Evolutionary conservation across 257 asterid genomes (phyloP).

Genomic region (Solanum appendiculatum): DNA sequence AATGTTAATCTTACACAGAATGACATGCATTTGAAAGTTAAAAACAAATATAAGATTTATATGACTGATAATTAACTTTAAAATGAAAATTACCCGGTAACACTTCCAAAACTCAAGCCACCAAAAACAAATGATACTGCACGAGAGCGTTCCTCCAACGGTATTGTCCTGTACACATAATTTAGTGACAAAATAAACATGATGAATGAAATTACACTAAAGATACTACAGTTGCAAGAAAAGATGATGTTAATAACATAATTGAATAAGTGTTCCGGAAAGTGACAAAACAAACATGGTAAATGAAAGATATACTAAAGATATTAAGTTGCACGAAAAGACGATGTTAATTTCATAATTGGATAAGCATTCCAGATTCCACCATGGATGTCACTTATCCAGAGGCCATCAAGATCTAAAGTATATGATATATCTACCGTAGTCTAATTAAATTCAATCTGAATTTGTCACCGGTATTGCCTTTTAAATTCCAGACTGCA

Average conservation of each 20-base stretch:
- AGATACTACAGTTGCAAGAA: neutral
- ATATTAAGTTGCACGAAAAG: neutral
- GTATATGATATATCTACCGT: no score
- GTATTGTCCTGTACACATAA: constrained; percentile 60
- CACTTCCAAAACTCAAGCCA: constrained; percentile 97
- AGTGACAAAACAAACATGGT: neutral
- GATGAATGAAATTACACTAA: neutral
- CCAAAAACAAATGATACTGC: constrained; percentile 97
- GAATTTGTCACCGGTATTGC: no score
- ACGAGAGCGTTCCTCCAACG: constrained; percentile 87
- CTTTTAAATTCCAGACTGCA: neutral
- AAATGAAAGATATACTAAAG: neutral
- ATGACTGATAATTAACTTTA: neutral
- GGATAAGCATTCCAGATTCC: neutral
- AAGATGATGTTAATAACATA: neutral
- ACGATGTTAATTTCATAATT: neutral
- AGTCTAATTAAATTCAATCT: no score
- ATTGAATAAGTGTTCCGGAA: neutral
- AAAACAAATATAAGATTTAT: neutral
- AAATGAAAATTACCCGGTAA: constrained; percentile 54
- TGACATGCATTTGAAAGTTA: neutral
- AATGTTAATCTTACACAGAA: neutral
- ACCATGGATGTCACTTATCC: no score
- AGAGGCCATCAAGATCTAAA: no score
- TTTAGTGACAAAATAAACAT: neutral